Evolutionary conservation across 1,139 yeast genomes (phyloP), one percentile per base, ranked within the genome.

Genomic region (Pneumocystis wakefieldiae): DNA sequence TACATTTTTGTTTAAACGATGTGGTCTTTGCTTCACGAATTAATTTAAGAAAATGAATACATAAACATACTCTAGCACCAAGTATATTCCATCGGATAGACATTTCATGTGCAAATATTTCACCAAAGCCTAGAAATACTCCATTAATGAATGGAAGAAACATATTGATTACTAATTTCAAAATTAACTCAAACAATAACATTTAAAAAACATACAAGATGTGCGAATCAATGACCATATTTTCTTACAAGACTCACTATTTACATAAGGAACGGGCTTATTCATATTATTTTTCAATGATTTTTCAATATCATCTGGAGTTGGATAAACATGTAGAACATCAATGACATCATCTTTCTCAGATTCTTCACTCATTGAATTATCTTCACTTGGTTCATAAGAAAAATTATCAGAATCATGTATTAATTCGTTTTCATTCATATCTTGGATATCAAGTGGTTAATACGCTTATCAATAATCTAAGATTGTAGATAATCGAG

Each of bases 91-190:
- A 86, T 64, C 80, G 79, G 77, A 87, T 87, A 10, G 96, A 95
- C 61, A 91, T 76, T 72, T 92, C 97, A 72, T 91, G 97, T 17
- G 97, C 98, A 68, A 88, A 78, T 32, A 92, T 85, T 76, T 92
- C 98, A 0, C 98, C 98, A 73, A 91, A 89, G 0, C 98, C 98
- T 66, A 92, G 80, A 96, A 91, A 91, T 76, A 92, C 78, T 12
- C 98, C 98, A 72, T 92, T 92, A 67, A 92, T 78, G 71, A 92
- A 90, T 1, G 98, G 98, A 62, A 92, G 76, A 3, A 90, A 74
- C 69, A 91, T 75, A 70, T 92, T 91, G 67, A 92, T 84, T 2
- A 90, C 55, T 48, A 48, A 24, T 48, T 24, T 41, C 12, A 19
- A 3, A 48, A 19, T 48, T 48, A 24, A 48, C 10, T 17, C 7